Conservation (phyloP, 495 filamentous ascomycete genomes). For the Xylaria bambusicola region DNA sequence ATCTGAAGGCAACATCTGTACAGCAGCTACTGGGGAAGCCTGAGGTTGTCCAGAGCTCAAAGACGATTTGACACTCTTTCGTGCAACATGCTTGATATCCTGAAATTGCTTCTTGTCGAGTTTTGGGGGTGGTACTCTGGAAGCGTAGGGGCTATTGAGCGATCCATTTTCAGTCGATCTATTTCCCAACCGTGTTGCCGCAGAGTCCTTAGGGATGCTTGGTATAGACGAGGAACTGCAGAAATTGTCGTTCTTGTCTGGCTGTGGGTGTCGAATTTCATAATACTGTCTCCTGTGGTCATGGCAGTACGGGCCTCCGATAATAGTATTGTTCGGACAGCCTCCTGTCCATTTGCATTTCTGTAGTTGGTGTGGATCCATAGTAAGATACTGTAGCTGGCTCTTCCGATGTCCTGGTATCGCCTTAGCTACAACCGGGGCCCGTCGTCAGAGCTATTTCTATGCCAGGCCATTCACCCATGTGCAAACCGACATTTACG, state of each 20-base stretch:
- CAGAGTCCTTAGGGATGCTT: background rate
- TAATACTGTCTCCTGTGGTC: slow-evolving; percentile 3
- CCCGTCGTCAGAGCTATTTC: slow-evolving; percentile 6
- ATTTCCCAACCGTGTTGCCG: background rate
- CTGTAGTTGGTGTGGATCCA: slow-evolving; percentile 10
- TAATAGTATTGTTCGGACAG: background rate
- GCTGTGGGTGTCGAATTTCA: background rate
- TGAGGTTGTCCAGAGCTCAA: background rate
- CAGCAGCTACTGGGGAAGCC: slow-evolving; percentile 5
- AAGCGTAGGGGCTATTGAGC: background rate
- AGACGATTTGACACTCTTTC: slow-evolving; percentile 19
- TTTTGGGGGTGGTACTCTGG: background rate
- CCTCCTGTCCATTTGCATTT: slow-evolving; percentile 16
- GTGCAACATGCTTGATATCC: slow-evolving; percentile 24
- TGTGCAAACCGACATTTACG: slow-evolving; percentile 8
- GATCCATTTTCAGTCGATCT: background rate
- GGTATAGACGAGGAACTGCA: background rate
- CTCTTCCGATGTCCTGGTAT: background rate
- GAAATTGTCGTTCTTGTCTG: slow-evolving; percentile 1
- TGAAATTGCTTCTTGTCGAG: slow-evolving; percentile 29
- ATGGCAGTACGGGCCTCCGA: slow-evolving; percentile 4
- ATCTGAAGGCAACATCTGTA: slow-evolving; percentile 8
- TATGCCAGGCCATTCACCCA: slow-evolving; percentile 16
- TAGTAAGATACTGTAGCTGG: background rate
- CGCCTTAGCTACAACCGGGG: background rate